Evolutionary conservation across 2,329 filamentous ascomycete genomes (phyloP).

Genomic region (Podosphaera fusca): DNA sequence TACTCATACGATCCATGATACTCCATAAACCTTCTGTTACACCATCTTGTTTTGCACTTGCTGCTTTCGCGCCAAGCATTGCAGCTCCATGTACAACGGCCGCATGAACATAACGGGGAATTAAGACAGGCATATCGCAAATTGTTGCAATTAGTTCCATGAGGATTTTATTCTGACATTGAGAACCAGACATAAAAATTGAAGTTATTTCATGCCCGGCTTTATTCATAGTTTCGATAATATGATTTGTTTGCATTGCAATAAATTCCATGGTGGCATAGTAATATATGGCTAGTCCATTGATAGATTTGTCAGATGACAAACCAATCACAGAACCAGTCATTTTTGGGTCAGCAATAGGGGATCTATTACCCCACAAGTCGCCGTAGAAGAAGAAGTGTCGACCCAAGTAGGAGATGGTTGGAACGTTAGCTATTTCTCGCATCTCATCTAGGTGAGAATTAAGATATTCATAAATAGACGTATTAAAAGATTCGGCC

Average conservation of each 20-base stretch:
- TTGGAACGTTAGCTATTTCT: slow-evolving; percentile 44
- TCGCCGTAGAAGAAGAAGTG: slow-evolving; percentile 99
- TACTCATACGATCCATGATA: slow-evolving; percentile 96
- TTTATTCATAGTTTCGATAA: slow-evolving; percentile 81
- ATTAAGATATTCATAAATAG: slow-evolving; percentile 92
- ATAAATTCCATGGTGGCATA: slow-evolving; percentile 97
- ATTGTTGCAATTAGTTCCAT: slow-evolving; percentile 81
- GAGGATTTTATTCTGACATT: slow-evolving; percentile 85
- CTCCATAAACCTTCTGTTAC: slow-evolving; percentile 76
- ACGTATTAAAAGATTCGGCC: slow-evolving; percentile 60
- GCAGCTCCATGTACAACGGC: slow-evolving; percentile 95
- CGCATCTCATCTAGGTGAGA: slow-evolving; percentile 59
- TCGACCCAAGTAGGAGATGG: slow-evolving; percentile 63
- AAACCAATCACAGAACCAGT: slow-evolving; percentile 72
- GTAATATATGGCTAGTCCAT: slow-evolving; percentile 76
- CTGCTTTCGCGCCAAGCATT: slow-evolving; percentile 96
- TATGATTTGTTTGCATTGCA: slow-evolving; percentile 86
- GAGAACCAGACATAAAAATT: slow-evolving; percentile 97
- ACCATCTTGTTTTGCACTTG: slow-evolving; percentile 52
- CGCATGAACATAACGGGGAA: slow-evolving; percentile 81
- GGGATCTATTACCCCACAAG: slow-evolving; percentile 87
- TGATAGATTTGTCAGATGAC: slow-evolving; percentile 64
- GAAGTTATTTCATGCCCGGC: slow-evolving; percentile 69
- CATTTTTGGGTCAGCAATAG: slow-evolving; percentile 83
- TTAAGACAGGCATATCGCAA: slow-evolving; percentile 79